Base-by-base conservation (phyloP, 2,329 filamentous ascomycete species). In the Beauveria sp. region DNA sequence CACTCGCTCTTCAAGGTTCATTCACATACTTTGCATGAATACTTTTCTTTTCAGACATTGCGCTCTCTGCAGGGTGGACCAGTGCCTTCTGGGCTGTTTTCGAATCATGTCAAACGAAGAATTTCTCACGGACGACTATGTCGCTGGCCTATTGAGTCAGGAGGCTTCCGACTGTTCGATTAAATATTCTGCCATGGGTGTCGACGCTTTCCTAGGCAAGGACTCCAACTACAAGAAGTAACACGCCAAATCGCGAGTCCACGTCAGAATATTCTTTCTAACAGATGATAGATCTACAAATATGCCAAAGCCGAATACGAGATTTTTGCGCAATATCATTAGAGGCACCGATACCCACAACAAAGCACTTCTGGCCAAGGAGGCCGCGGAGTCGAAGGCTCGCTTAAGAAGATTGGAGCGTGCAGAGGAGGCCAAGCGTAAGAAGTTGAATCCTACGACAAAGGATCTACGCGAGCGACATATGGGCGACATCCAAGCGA, bases 321-420 rank as follows among this genome's bases (percentile, higher is more conserved):
- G 89, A 40, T 97, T 97, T 71, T 77, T 99, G 47, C 87, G 87
- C 62, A 89, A 94, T 68, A 90, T 97, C 61, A 91, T 99, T 64
- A 89, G 88, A 64, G 89, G 94, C 66, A 96, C 91, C 9, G 89
- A 96, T 67, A 88, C 76, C 59, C 93, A 99, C 75, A 99, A 99
- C 80, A 86, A 89, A 26, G 89, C 91, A 1, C 79, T 97, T 34
- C 84, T 91, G 20, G 90, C 89, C 1, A 96, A 88, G 69, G 93
- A 97, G 72, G 86, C 87, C 28, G 85, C 89, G 53, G 92, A 97
- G 66, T 86, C 91, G 0, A 81, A 82, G 63, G 85, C 85, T 4
- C 85, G 91, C 22, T 80, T 96, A 60, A 82, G 83, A 65, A 78
- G 80, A 60, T 75, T 92, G 48, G 81, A 84, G 61, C 73, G 72